Evolutionary conservation across 441 rosid genomes (phyloP), one percentile per base, ranked within the genome.

Genomic region (Gossypium davidsonii): DNA sequence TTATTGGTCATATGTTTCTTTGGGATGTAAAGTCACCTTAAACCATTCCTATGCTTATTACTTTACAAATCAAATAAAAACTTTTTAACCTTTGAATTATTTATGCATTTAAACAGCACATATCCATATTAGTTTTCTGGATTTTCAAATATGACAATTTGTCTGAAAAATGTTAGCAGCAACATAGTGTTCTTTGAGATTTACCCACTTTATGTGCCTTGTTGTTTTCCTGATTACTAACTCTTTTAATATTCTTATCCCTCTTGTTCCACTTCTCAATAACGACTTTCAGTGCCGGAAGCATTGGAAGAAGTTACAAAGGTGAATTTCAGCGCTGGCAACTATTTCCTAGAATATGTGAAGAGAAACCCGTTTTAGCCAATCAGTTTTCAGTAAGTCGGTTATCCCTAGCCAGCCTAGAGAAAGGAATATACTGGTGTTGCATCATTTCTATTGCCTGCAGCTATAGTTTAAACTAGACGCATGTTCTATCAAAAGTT

Each of bases 311-410:
- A 80, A 89, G 96, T 82, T 90, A 79, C 77, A 89, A 80, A 79
- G 98, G 99, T 77, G 98, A 93, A 87, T 95, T 95, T 83, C 91
- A 82, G 83, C 92, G 88, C 51, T 95, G 86, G 88, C 93, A 93
- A 77, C 51, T 95, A 20, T 86, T 90, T 63, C 97, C 99, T 61
- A 81, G 80, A 82, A 62, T 61, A 65, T 88, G 87, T 18, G 94
- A 95, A 77, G 93, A 85, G 72, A 86, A 88, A 80, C 94, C 97
- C 10, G 82, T 95, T 58, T 82, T 90, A 74, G 91, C 95, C 55
- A 90, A 95, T 84, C 99, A 95, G 71, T 93, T 95, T 87, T 95
- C 99, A 77, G 98, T 95, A 85, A 90, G 98, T 86, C 65, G 39
- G 42, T 74, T 71, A 18, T 2, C 49, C 39, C 31, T 21, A 3